phyloP scores from a whole-genome alignment of 2,329 filamentous ascomycete genomes.

The Epicoccum sorghinum region DNA sequence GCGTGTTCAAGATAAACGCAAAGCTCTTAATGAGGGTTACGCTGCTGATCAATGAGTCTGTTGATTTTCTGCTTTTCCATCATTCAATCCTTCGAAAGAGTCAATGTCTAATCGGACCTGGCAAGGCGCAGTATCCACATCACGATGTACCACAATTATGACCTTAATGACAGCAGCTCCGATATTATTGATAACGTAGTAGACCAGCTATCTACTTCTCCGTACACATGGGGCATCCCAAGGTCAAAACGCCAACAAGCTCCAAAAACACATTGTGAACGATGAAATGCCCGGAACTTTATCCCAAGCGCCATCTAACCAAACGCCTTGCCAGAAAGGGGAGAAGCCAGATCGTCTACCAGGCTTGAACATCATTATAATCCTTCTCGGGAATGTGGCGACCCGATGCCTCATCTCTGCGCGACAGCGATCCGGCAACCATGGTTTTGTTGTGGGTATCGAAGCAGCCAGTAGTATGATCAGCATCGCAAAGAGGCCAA shows the following conservation, averaged over 20 bases:
- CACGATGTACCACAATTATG: neutral
- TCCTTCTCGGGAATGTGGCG: constrained; percentile 9
- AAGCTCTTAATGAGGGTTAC: no score
- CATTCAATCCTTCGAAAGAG: no score
- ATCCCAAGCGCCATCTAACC: neutral
- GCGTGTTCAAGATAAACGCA: no score
- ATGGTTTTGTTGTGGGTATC: constrained; percentile 6
- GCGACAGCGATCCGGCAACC: constrained; percentile 2
- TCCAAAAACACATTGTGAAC: neutral
- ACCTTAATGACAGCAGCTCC: no score
- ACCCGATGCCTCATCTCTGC: constrained; percentile 9
- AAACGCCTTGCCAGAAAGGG: neutral
- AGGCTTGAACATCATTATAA: constrained; percentile 1
- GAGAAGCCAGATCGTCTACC: neutral
- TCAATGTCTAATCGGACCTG: no score
- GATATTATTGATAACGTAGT: neutral
- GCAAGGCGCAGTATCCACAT: no score
- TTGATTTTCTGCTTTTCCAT: no score
- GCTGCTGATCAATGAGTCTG: no score
- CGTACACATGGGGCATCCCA: neutral
- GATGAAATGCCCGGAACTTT: neutral
- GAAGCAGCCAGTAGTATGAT: constrained; percentile 9
- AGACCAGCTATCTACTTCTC: neutral
- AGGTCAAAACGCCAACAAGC: neutral
- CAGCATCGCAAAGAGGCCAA: constrained; percentile 32